Percentiles rank a stretch among this genome's conserved stretches.
These are phyloP conservation scores for Aureobasidium musti DNA, from an alignment of 2,329 filamentous ascomycete species.

Conservation along the genomic window DNA sequence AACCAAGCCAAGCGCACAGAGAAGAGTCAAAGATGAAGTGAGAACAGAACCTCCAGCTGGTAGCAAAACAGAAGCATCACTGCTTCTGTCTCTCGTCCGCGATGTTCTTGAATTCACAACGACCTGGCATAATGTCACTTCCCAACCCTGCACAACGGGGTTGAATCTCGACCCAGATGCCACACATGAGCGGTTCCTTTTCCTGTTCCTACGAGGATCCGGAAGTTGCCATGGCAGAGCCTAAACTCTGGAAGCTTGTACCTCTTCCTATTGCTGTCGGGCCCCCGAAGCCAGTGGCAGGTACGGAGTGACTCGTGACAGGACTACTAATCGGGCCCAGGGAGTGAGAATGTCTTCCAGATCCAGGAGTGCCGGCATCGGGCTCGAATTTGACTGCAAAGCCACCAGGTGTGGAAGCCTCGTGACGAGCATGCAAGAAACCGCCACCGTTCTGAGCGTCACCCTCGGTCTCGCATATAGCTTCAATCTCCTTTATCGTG, in stretches of 20 bases:
- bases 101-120: not conserved
- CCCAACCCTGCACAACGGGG: not conserved
- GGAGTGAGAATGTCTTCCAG: slow-evolving; percentile 36
- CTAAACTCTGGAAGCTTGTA: slow-evolving; percentile 23
- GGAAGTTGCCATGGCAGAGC: slow-evolving; percentile 22
- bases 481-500: slow-evolving; percentile 69
- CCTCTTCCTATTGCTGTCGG: slow-evolving; percentile 6
- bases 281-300: slow-evolving; percentile 34
- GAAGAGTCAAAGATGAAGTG: not conserved
- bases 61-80: not conserved
- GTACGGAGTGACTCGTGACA: slow-evolving; percentile 47
- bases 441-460: slow-evolving; percentile 84
- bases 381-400: slow-evolving; percentile 49
- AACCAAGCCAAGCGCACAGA: not conserved
- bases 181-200: not conserved
- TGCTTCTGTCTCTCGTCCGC: not conserved
- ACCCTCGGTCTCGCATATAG: slow-evolving; percentile 89
- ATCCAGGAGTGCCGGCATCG: slow-evolving; percentile 38
- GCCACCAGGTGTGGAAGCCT: slow-evolving; percentile 35
- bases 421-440: slow-evolving; percentile 70
- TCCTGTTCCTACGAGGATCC: slow-evolving; percentile 10
- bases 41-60: not conserved
- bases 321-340: slow-evolving; percentile 54
- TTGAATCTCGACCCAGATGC: not conserved
- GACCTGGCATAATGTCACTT: not conserved